phyloP scores from a whole-genome alignment of 2,329 filamentous ascomycete genomes.

The Graphiopsis chlorocephala region DNA sequence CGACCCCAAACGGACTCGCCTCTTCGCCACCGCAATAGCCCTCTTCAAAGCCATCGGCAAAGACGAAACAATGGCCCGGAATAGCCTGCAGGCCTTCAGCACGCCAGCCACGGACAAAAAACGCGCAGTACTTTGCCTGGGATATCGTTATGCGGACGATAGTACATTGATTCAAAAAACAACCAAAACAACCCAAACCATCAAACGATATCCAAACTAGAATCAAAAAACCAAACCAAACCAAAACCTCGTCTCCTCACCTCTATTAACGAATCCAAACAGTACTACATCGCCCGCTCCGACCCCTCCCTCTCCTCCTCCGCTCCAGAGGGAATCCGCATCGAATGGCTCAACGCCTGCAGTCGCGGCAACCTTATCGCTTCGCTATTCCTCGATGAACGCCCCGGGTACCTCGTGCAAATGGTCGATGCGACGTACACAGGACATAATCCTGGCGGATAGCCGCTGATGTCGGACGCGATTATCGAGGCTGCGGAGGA shows the following conservation, averaged over 20 bases:
- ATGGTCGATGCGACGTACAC: neutral
- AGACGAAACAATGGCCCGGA: conserved; percentile 1
- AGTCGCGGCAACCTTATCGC: neutral
- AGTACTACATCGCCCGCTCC: neutral
- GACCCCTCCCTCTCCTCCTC: neutral
- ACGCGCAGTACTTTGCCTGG: conserved; percentile 8
- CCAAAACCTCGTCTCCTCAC: neutral
- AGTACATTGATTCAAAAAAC: neutral
- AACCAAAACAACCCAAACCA: neutral
- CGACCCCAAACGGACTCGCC: neutral
- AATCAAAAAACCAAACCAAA: neutral
- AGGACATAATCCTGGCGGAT: neutral
- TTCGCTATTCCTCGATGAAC: neutral
- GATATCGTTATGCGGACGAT: neutral
- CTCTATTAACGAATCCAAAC: neutral
- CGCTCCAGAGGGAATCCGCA: neutral
- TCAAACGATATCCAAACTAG: neutral
- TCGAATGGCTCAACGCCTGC: neutral
- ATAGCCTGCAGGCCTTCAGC: neutral
- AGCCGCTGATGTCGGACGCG: neutral
- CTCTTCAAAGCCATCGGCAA: neutral
- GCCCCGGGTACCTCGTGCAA: neutral
- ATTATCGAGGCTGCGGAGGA: neutral
- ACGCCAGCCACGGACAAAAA: conserved; percentile 6
- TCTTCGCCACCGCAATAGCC: neutral